Evolutionary conservation across 2,329 filamentous ascomycete genomes (phyloP).

Genomic region (Akanthomyces muscarius): DNA sequence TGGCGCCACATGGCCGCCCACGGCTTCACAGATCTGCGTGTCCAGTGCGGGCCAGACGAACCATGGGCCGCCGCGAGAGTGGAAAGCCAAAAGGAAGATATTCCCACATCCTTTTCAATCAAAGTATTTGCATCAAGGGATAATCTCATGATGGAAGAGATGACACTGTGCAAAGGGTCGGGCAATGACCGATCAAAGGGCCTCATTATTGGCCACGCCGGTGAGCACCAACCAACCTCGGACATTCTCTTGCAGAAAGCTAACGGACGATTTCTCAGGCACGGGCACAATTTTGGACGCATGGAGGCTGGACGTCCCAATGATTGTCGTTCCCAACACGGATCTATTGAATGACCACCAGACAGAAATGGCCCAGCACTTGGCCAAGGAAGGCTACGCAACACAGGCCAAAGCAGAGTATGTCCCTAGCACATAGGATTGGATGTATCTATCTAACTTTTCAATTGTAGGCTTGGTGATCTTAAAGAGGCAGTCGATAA

Average conservation of each 20-base stretch:
- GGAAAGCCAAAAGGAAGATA: slow-evolving; percentile 20
- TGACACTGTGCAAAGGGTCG: slow-evolving; percentile 49
- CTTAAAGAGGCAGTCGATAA: slow-evolving; percentile 37
- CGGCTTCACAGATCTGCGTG: slow-evolving; percentile 65
- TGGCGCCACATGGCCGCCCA: slow-evolving; percentile 54
- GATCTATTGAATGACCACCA: slow-evolving; percentile 86
- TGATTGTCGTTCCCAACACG: slow-evolving; percentile 89
- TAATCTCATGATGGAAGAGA: slow-evolving; percentile 40
- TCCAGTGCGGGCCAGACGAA: slow-evolving; percentile 77
- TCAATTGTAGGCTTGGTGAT: slow-evolving; percentile 25
- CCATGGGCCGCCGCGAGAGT: slow-evolving; percentile 29
- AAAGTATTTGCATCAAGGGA: slow-evolving; percentile 31
- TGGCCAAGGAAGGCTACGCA: slow-evolving; percentile 71
- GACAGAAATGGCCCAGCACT: slow-evolving; percentile 73
- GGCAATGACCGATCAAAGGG: slow-evolving; percentile 55
- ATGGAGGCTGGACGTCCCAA: slow-evolving; percentile 65
- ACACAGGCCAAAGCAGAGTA: slow-evolving; percentile 67
- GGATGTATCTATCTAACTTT: not conserved
- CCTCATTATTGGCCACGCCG: slow-evolving; percentile 83
- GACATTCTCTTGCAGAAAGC: not conserved
- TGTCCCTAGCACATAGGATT: slow-evolving; percentile 23
- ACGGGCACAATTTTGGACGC: slow-evolving; percentile 87
- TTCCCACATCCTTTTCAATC: slow-evolving; percentile 26
- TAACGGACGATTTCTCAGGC: slow-evolving; percentile 46
- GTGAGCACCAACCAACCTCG: slow-evolving; percentile 43